A percentile compares a stretch with the other conserved stretches of the same genome.
phyloP scores from a whole-genome alignment of 2,329 filamentous ascomycete species.

The Orbilia ellipsospora region DNA sequence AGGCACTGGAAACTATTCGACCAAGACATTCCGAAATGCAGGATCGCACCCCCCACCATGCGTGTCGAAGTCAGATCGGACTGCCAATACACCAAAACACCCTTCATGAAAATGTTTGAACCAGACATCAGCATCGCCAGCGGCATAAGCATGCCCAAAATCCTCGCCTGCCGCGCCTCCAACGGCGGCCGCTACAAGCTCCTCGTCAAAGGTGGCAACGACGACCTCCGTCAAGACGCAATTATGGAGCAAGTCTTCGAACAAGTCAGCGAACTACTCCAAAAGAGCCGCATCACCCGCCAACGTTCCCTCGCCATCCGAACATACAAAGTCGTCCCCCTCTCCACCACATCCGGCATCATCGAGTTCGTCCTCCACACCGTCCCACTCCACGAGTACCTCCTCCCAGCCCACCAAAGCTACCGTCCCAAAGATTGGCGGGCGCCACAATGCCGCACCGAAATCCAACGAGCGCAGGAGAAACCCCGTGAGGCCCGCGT shows the following conservation, averaged over 20 bases:
- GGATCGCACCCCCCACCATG: conserved; percentile 89
- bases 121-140: conserved; percentile 84
- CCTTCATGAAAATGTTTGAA: conserved; percentile 78
- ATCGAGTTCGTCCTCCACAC: conserved; percentile 98
- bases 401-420: conserved; percentile 87
- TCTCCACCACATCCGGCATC: conserved; percentile 84
- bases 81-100: conserved; percentile 79
- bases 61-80: conserved; percentile 78
- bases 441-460: conserved; percentile 78
- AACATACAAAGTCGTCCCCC: conserved; percentile 94
- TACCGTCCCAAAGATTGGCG: conserved; percentile 89
- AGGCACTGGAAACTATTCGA: conserved; percentile 51
- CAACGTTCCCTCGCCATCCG: conserved; percentile 89
- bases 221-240: conserved; percentile 94
- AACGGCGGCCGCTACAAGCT: conserved; percentile 87
- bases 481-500: conserved; percentile 77
- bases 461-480: conserved; percentile 78
- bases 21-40: conserved; percentile 69
- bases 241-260: conserved; percentile 99
- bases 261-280: conserved; percentile 89
- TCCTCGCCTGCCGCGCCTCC: conserved; percentile 81
- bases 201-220: conserved; percentile 93
- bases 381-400: conserved; percentile 87
- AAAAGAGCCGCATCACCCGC: conserved; percentile 84
- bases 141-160: conserved; percentile 92